Base-by-base conservation (phyloP, 306 rosid species). In the Crotalaria pallida region DNA sequence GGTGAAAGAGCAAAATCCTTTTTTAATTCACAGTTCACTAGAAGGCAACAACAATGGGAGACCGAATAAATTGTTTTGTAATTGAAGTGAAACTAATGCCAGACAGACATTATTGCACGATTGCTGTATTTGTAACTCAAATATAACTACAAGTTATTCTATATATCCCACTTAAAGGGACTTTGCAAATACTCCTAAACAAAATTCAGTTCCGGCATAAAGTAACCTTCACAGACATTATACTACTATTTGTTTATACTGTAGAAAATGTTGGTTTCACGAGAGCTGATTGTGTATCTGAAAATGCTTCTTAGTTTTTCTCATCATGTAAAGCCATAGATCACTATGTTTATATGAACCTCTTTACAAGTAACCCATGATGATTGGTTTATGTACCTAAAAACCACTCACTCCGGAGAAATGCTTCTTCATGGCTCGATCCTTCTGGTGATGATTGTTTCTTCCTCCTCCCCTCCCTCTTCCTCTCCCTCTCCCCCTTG, bases 391-490 rank as follows among this genome's bases (percentile, higher is more conserved):
- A 15, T 41, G 51, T 22, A 62, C 48, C 80, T 77, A 90, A 62
- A 7, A 67, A 73, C 98, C 98, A 58, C 90, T 34, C 64, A 93
- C 5, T 45, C 98, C 89, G 74, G 98, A 78, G 79, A 93, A 90
- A 83, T 90, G 97, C 69, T 90, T 93, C 49, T 79, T 89, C 93
- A 81, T 84, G 75, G 98, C 92, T 45, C 81, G 82, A 83, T 93
- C 98, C 89, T 93, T 93, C 71, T 87, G 73, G 88, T 79, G 76
- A 69, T 87, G 78, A 70, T 88, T 84, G 72, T 50, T 81, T 67
- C 92, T 73, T 38, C 95, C 87, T 22, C 91, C 91, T 15, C 92
- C 82, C 13, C 89, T 76, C 13, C 91, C 96, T 11, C 93, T 80
- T 27, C 89, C 78, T 55, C 89, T 68, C 15, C 92, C 96, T 64